A percentile compares a stretch with the other conserved stretches of the same genome.
Conservation (phyloP, 129 eudicot genomes). For the Lactuca saligna region DNA sequence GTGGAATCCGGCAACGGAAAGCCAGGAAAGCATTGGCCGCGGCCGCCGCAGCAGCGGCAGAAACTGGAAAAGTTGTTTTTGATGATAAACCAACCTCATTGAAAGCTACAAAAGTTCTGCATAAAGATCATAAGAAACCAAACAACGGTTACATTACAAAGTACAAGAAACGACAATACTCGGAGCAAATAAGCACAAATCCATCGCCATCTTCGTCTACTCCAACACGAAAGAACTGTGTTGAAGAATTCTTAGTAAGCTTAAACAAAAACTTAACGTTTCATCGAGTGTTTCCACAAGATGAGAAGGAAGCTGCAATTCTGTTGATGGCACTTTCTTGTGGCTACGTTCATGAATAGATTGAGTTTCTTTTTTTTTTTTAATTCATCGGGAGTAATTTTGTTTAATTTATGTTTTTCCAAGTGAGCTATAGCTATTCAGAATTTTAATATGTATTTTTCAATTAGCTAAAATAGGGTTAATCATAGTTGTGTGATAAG, state of each 20-base stretch:
- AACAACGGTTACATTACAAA: conserved; percentile 33
- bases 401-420: conserved; percentile 30
- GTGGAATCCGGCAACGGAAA: conserved; percentile 89
- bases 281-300: conserved; percentile 74
- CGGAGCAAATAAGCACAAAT: conserved; percentile 20
- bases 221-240: conserved; percentile 38
- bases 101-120: conserved; percentile 40
- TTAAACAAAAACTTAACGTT: conserved; percentile 64
- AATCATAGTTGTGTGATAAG: conserved; percentile 21
- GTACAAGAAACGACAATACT: conserved; percentile 43
- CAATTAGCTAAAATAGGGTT: conserved; percentile 29
- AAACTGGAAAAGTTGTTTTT: conserved; percentile 25
- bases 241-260: conserved; percentile 63
- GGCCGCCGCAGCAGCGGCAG: conserved; percentile 48
- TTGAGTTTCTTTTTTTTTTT: background rate
- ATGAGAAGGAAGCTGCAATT: conserved; percentile 88
- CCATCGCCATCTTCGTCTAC: conserved; percentile 27
- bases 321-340: conserved; percentile 80
- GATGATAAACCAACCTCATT: conserved; percentile 31
- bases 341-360: conserved; percentile 60
- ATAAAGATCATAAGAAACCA: conserved; percentile 37
- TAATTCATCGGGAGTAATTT: conserved; percentile 15
- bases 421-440: conserved; percentile 30
- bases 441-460: conserved; percentile 1
- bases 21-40: conserved; percentile 76